Conservation (phyloP, 208 protist species). For the Wallacemonas rigidus region DNA sequence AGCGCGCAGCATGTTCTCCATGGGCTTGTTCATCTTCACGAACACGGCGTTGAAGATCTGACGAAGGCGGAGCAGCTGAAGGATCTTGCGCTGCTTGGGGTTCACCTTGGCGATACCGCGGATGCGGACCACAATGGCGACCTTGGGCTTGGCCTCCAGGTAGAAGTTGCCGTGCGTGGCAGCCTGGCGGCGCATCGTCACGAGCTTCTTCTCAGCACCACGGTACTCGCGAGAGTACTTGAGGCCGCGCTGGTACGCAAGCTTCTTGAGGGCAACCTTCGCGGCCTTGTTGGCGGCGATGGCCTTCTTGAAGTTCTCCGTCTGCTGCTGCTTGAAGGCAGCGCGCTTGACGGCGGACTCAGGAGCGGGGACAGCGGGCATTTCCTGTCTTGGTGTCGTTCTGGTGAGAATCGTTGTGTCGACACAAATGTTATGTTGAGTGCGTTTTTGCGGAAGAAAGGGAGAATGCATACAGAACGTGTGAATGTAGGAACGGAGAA, state of each 20-base stretch:
- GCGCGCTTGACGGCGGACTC: conserved; percentile 91
- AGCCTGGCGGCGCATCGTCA: conserved; percentile 91
- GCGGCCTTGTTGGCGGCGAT: conserved; percentile 70
- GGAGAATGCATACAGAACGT: neutral
- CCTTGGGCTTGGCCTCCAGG: conserved; percentile 98
- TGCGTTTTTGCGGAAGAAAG: conserved; percentile 12
- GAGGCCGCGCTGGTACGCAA: conserved; percentile 68
- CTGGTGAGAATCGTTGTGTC: neutral
- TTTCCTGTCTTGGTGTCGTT: conserved; percentile 27
- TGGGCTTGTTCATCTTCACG: conserved; percentile 99
- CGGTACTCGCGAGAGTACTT: conserved; percentile 98
- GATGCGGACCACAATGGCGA: conserved; percentile 99
- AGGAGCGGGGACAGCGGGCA: conserved; percentile 84
- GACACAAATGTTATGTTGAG: neutral
- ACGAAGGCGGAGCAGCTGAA: conserved; percentile 98
- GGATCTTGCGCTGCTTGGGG: conserved; percentile 98
- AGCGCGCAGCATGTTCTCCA: conserved; percentile 98
- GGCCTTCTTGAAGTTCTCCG: conserved; percentile 89
- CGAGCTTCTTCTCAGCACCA: conserved; percentile 81
- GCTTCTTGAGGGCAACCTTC: conserved; percentile 72
- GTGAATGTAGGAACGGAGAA: too few species aligned
- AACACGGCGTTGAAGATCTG: conserved; percentile 99
- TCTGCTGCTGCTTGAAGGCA: conserved; percentile 91
- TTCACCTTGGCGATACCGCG: conserved; percentile 98
- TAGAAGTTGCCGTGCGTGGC: conserved; percentile 95